Evolutionary conservation across 1,284 basidiomycete genomes (phyloP), one percentile per base, ranked within the genome.

Genomic region (Meira miltonrushii): DNA sequence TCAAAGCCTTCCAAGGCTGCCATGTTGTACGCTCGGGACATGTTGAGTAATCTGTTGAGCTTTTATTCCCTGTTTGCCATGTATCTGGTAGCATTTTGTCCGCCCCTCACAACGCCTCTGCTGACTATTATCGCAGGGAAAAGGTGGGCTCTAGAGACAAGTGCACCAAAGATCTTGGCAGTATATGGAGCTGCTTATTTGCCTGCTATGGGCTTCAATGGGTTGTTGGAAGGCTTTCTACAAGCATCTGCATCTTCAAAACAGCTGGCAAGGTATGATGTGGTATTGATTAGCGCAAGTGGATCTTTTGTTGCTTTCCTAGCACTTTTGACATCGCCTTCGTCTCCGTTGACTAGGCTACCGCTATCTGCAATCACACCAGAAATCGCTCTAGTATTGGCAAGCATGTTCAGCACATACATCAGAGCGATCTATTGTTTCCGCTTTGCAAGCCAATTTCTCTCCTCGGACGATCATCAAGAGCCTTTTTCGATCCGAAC

Each of bases 121-220:
- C 62, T 78, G 17, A 62, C 65, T 51, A 37, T 72, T 38, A 56
- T 77, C 19, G 75, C 75, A 1, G 75, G 75, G 0, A 65, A 66
- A 1, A 57, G 49, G 37, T 78, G 75, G 75, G 60, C 68, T 1
- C 15, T 17, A 19, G 33, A 50, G 0, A 74, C 71, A n/a, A 57
- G 60, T 7, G 73, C 75, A 10, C 60, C 70, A 3, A 28, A 46
- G n/a, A 69, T 74, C 49, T 47, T 77, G 10, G 67, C 61, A 4
- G 62, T 62, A 19, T 77, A 77, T 54, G 60, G 55, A 2, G 65
- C 66, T 15, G 64, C 57, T 41, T 76, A 75, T 39, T 38, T 78
- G 2, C 72, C 73, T 41, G 64, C 74, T 54, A 71, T 76, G 68
- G 75, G 69, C 10, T 44, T 77, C 43, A 77, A 77, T 47, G 75